Conservation (phyloP, 495 filamentous ascomycete genomes). For the Evernia prunastri region DNA sequence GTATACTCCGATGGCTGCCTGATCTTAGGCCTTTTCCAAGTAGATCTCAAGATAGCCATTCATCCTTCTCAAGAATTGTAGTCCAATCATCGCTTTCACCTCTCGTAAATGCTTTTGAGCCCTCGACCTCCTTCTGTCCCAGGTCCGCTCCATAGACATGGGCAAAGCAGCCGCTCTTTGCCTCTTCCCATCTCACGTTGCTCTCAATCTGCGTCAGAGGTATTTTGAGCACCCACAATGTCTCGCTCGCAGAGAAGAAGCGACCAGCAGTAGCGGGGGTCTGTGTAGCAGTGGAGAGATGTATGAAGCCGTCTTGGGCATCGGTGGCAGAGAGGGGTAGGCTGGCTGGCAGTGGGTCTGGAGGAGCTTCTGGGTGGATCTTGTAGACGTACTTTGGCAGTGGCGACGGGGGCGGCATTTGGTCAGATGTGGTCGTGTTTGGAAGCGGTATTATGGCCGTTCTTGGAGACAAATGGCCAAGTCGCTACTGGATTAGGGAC, state of each 20-base stretch:
- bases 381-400: slow-evolving; percentile 45
- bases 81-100: background rate
- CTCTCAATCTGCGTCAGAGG: slow-evolving; percentile 33
- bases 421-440: background rate
- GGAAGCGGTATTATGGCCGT: background rate
- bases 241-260: slow-evolving; percentile 36
- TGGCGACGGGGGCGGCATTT: slow-evolving; percentile 6
- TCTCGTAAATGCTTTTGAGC: slow-evolving; percentile 6
- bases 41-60: slow-evolving; percentile 10
- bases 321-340: slow-evolving; percentile 47
- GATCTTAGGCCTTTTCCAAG: background rate
- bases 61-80: background rate
- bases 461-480: background rate
- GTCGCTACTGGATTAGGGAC: background rate
- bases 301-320: slow-evolving; percentile 47
- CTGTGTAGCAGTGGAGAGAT: slow-evolving; percentile 44
- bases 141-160: slow-evolving; percentile 11
- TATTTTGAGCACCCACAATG: slow-evolving; percentile 43
- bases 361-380: slow-evolving; percentile 41
- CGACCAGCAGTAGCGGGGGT: slow-evolving; percentile 43
- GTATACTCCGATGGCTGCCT: background rate
- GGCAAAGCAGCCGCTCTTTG: slow-evolving; percentile 10
- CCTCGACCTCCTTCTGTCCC: slow-evolving; percentile 1
- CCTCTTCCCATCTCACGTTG: slow-evolving; percentile 40
- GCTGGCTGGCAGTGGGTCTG: slow-evolving; percentile 39